Evolutionary conservation across 768 basidiomycete species (phyloP).

Genomic region (Xerocomellus amylosporus): DNA sequence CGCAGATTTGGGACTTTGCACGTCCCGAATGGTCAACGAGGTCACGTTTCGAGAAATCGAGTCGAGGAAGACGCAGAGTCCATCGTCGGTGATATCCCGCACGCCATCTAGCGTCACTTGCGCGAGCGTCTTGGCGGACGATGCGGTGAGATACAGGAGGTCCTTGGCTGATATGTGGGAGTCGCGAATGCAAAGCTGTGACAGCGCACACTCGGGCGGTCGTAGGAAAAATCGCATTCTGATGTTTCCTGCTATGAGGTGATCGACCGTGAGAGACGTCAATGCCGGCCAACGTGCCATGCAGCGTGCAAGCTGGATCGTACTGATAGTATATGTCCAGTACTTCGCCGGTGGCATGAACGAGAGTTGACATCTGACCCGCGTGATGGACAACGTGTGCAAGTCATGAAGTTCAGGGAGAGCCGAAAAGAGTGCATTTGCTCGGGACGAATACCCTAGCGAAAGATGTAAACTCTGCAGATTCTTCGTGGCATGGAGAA

Average conservation of each 20-base stretch:
- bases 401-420: background rate
- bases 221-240: background rate
- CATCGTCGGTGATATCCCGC: no score
- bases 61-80: background rate
- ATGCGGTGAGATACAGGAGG: background rate
- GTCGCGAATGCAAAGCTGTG: background rate
- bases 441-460: background rate
- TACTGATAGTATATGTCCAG: background rate
- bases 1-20: background rate
- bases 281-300: background rate
- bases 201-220: slow-evolving; percentile 1
- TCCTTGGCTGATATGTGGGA: background rate
- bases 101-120: background rate
- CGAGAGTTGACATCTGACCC: background rate
- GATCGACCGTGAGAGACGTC: background rate
- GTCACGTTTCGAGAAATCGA: background rate
- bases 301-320: background rate
- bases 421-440: background rate
- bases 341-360: no score
- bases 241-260: background rate
- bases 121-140: background rate
- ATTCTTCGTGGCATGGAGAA: slow-evolving; percentile 4
- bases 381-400: background rate
- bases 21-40: background rate
- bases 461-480: background rate